Conservation (phyloP, 768 basidiomycete genomes). For the Sporobolomyces roseus region DNA sequence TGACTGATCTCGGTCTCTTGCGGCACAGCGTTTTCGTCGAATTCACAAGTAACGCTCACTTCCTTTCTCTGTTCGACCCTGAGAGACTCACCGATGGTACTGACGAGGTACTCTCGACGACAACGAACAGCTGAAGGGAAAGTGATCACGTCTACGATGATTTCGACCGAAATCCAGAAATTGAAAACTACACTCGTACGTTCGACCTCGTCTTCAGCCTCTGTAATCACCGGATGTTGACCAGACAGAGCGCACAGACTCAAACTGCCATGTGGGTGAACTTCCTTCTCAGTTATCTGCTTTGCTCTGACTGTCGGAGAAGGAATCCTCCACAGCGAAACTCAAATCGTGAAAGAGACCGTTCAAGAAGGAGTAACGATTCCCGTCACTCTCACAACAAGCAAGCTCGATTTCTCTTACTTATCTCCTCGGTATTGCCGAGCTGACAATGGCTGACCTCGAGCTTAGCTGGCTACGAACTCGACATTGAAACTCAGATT, state of each 20-base stretch:
- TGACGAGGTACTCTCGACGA: background rate
- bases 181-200: background rate
- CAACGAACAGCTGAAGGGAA: background rate
- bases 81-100: background rate
- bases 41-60: background rate
- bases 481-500: constrained; percentile 3
- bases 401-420: background rate
- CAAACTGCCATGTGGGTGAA: constrained; percentile 19
- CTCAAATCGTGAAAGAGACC: constrained; percentile 14
- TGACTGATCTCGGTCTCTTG: too few species aligned
- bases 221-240: background rate
- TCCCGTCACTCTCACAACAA: constrained; percentile 15
- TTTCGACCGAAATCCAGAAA: background rate
- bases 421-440: background rate
- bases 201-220: background rate
- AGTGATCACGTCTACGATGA: constrained; percentile 1
- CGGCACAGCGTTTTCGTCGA: constrained; percentile 9
- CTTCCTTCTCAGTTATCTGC: background rate
- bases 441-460: background rate
- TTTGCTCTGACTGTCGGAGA: too few species aligned
- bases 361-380: constrained; percentile 9
- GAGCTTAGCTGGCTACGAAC: background rate
- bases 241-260: constrained; percentile 3
- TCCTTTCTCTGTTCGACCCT: background rate
- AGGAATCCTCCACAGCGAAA: too few species aligned